These are phyloP conservation scores for Hygrophorus russula DNA, from an alignment of 768 basidiomycete species.

Conservation along the genomic window DNA sequence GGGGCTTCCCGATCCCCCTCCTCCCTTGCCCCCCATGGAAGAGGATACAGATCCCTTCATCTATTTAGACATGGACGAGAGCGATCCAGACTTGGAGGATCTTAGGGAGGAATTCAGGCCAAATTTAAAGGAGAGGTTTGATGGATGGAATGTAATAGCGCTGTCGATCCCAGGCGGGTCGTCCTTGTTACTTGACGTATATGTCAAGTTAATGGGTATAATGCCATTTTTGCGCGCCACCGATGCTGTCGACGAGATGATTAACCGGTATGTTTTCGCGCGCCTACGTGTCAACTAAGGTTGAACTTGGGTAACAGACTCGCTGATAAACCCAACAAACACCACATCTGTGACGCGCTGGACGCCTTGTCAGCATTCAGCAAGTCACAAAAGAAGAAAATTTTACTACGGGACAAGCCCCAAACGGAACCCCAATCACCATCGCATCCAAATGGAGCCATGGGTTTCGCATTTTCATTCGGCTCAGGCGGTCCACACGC, in stretches of 20 bases:
- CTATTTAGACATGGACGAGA: constrained; percentile 31
- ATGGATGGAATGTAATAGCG: constrained; percentile 41
- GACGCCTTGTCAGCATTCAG: constrained; percentile 36
- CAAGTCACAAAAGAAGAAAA: constrained; percentile 36
- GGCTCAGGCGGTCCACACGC: too few relatives aligned
- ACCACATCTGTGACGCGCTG: constrained; percentile 40
- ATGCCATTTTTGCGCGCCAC: constrained; percentile 47
- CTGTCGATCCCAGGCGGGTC: constrained; percentile 26
- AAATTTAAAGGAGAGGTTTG: constrained; percentile 34
- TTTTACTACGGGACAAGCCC: constrained; percentile 7
- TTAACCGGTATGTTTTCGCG: constrained; percentile 27
- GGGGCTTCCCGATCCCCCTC: constrained; percentile 32
- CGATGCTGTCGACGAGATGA: constrained; percentile 50
- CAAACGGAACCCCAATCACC: neutral
- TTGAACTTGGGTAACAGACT: constrained; percentile 24
- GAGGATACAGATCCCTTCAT: constrained; percentile 28
- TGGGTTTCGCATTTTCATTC: too few relatives aligned
- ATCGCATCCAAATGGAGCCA: too few relatives aligned
- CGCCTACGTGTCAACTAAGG: neutral
- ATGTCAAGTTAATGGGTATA: constrained; percentile 29
- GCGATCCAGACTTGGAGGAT: constrained; percentile 38
- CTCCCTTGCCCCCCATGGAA: too few relatives aligned
- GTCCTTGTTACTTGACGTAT: constrained; percentile 26
- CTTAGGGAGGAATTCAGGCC: constrained; percentile 40
- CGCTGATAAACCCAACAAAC: constrained; percentile 42